Conservation (phyloP, 768 basidiomycete species). For the Rhizopogon rudus region DNA sequence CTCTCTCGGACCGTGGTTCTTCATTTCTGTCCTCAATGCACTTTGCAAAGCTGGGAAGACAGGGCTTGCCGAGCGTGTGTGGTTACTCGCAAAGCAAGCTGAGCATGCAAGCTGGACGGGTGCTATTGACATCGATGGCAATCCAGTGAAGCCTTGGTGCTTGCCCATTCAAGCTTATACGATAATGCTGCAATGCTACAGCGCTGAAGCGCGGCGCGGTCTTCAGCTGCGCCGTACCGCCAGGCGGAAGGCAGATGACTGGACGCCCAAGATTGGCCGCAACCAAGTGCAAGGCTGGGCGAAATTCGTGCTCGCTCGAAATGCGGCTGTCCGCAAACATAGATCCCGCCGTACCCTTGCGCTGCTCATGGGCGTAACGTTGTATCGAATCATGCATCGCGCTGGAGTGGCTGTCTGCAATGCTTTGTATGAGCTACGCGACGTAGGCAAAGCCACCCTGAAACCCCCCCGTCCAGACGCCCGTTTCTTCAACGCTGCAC, state of each 20-base stretch:
- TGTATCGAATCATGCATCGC: slow-evolving; percentile 33
- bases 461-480: slow-evolving; percentile 47
- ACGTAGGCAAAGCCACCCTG: slow-evolving; percentile 21
- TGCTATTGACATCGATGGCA: slow-evolving; percentile 14
- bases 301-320: slow-evolving; percentile 21
- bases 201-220: slow-evolving; percentile 34
- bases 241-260: slow-evolving; percentile 5
- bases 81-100: slow-evolving; percentile 55
- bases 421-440: slow-evolving; percentile 15
- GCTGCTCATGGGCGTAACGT: slow-evolving; percentile 22
- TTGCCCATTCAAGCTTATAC: slow-evolving; percentile 68
- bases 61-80: slow-evolving; percentile 58
- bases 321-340: slow-evolving; percentile 13
- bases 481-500: slow-evolving; percentile 63
- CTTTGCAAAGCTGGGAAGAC: slow-evolving; percentile 51
- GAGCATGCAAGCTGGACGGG: slow-evolving; percentile 42
- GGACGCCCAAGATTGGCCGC: slow-evolving; percentile 17
- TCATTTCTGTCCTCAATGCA: slow-evolving; percentile 55
- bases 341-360: slow-evolving; percentile 23
- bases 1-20: slow-evolving; percentile 53
- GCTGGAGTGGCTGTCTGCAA: slow-evolving; percentile 25
- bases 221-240: slow-evolving; percentile 8
- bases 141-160: slow-evolving; percentile 48
- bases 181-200: slow-evolving; percentile 62
- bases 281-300: slow-evolving; percentile 32